Percentiles rank a stretch among this genome's conserved stretches.
These are phyloP conservation scores for Fennellomyces sp. DNA, from an alignment of 371 early-diverging fungal species.

Conservation along the genomic window DNA sequence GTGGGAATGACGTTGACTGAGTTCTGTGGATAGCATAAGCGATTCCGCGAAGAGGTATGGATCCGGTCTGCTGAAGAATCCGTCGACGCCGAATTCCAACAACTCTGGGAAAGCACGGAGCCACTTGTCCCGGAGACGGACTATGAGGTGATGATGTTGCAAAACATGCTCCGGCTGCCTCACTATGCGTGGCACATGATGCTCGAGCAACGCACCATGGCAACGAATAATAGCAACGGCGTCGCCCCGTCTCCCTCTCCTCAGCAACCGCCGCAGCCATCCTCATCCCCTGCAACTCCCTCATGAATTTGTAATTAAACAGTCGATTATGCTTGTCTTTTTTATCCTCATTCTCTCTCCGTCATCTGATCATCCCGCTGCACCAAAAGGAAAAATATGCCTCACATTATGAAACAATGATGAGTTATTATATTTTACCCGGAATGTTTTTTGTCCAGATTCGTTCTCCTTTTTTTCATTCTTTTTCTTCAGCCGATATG, in stretches of 20 bases:
- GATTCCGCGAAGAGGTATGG: slow-evolving; percentile 78
- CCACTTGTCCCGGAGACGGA: slow-evolving; percentile 63
- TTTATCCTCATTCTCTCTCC: no score
- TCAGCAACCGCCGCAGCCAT: neutral
- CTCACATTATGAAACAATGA: slow-evolving; percentile 3
- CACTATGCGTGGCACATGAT: slow-evolving; percentile 54
- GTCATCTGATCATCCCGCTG: neutral
- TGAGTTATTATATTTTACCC: neutral
- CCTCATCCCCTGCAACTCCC: neutral
- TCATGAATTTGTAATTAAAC: no score
- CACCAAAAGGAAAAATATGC: neutral
- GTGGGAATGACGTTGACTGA: no score
- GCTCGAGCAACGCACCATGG: slow-evolving; percentile 20
- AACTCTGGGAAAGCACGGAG: slow-evolving; percentile 67
- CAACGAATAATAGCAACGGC: neutral
- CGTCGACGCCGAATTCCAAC: slow-evolving; percentile 59
- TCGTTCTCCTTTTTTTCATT: neutral
- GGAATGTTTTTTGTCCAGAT: neutral
- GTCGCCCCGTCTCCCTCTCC: neutral
- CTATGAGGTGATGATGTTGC: slow-evolving; percentile 61
- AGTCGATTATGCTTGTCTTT: no score
- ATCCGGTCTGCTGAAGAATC: slow-evolving; percentile 66
- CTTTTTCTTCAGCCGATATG: neutral
- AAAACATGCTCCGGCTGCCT: slow-evolving; percentile 58
- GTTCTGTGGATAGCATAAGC: slow-evolving; percentile 77